Evolutionary conservation across 2,329 filamentous ascomycete genomes (phyloP).

Genomic region (Epichloe sylvatica): DNA sequence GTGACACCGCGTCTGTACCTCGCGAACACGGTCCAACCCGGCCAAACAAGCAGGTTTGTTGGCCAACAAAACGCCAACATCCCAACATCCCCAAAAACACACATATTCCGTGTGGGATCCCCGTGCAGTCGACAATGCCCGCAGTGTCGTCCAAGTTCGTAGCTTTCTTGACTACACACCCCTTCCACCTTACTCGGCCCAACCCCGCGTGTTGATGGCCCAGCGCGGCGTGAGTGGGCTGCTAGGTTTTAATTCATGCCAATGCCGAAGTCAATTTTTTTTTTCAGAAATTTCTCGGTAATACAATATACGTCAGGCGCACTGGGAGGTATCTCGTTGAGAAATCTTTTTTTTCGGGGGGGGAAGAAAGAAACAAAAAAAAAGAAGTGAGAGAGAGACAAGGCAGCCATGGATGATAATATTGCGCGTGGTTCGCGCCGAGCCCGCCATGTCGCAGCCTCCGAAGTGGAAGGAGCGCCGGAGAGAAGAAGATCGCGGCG

Average conservation of each 20-base stretch:
- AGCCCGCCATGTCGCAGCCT: conserved; percentile 15
- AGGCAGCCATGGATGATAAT: conserved; percentile 16
- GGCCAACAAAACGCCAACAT: neutral
- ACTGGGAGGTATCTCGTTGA: no score
- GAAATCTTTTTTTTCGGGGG: no score
- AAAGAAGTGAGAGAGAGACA: neutral
- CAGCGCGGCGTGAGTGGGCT: neutral
- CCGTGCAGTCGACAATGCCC: no score
- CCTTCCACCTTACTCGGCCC: no score
- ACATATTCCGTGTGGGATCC: no score
- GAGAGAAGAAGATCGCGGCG: neutral
- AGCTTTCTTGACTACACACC: no score
- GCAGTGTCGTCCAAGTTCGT: no score
- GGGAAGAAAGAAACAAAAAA: neutral
- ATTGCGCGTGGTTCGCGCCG: conserved; percentile 18
- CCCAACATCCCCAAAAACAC: neutral
- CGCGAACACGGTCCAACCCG: neutral
- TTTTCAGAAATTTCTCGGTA: no score
- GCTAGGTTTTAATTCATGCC: neutral
- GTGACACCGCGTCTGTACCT: neutral
- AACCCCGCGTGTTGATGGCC: neutral
- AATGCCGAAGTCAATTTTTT: neutral
- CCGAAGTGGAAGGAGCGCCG: neutral
- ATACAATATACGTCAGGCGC: no score
- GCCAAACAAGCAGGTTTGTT: neutral